Evolutionary conservation across 179 eudicot genomes (phyloP), one percentile per base, ranked within the genome.

Genomic region (Spinacia oleracea): DNA sequence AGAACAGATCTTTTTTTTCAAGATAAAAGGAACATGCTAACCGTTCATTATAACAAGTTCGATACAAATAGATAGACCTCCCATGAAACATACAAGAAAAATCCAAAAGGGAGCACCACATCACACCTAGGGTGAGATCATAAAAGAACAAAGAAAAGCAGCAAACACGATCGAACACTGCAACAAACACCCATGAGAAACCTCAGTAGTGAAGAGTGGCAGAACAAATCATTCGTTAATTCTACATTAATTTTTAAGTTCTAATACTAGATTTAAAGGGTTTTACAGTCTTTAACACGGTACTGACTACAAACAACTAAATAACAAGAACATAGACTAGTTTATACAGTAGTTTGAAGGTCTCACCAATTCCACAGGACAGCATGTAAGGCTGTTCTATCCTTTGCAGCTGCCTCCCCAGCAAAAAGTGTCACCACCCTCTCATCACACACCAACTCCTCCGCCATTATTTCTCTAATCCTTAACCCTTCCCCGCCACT

Each of bases 281-380:
- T 2, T 3, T 0, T 10, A 6, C 6, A 8, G 10, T 56, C 23
- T 56, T 20, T 20, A 21, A 21, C 7, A 12, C 25, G 3, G 40
- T 38, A 38, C 6, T 38, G 1, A 58, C 20, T 12, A 29, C 15
- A 46, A n/a, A 25, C 40, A 34, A 51, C 32, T 2, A 23, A 10
- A 62, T 35, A 43, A 67, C 68, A 20, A 67, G 50, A 80, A 67
- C 38, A 27, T 35, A 51, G 20, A 74, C 16, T 48, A 65, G 8
- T 51, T 23, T 15, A 73, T 48, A 79, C 27, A 7, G 50, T 53
- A 53, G n/a, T n/a, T 46, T 48, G 34, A 51, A 70, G 62, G 40
- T 72, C 84, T 80, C 80, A 95, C 98, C 98, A 90, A 75, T 93
- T 91, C 98, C 98, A 93, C 6, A 95, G 84, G 81, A 93, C 82